Conservation (phyloP, 768 basidiomycete species). For the Tylopilus rubrobrunneus region DNA sequence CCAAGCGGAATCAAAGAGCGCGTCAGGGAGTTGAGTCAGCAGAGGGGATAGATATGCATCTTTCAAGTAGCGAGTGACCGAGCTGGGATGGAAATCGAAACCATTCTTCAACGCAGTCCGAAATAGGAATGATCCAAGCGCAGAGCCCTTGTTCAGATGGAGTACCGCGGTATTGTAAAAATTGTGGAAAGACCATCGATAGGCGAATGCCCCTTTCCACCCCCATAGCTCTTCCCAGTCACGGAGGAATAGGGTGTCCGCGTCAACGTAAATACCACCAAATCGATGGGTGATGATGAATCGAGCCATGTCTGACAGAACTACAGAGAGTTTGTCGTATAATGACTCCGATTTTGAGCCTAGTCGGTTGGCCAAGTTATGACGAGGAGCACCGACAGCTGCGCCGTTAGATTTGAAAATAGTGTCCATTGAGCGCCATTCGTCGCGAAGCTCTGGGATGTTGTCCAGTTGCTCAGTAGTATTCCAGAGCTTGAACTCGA, state of each 20-base stretch:
- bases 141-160: background rate
- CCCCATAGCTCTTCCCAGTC: background rate
- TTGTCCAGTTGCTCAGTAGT: constrained; percentile 96
- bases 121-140: background rate
- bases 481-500: constrained; percentile 97
- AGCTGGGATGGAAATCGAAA: background rate
- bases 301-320: background rate
- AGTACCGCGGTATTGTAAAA: constrained; percentile 80
- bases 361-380: constrained; percentile 41
- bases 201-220: constrained; percentile 56
- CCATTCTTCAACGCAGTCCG: background rate
- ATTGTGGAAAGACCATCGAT: constrained; percentile 88
- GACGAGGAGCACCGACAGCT: constrained; percentile 43
- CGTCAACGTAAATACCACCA: constrained; percentile 36
- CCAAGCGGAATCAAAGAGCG: background rate
- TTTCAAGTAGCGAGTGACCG: background rate
- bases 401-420: constrained; percentile 88
- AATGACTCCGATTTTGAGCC: constrained; percentile 53
- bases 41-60: background rate
- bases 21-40: background rate
- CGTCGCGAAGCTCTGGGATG: constrained; percentile 80
- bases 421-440: constrained; percentile 67
- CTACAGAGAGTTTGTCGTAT: background rate
- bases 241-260: background rate
- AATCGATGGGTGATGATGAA: constrained; percentile 58